Evolutionary conservation across 768 basidiomycete species (phyloP).

Genomic region (Russula sp.): DNA sequence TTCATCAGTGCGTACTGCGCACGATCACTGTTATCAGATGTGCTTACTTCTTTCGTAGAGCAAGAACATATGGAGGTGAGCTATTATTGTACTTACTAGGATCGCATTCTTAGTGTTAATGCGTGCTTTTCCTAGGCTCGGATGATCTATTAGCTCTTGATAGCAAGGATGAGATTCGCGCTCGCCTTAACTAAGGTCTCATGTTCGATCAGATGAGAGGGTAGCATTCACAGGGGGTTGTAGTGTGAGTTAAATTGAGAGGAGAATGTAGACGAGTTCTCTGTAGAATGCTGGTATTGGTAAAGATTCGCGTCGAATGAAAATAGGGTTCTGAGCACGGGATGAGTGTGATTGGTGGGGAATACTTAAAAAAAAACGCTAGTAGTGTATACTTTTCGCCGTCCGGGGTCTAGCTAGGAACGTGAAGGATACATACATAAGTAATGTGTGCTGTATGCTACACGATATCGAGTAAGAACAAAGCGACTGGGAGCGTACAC

Average conservation of each 20-base stretch:
- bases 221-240: no score
- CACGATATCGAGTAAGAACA: no score
- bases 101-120: background rate
- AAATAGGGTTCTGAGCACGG: background rate
- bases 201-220: background rate
- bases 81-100: no score
- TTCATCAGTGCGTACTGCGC: slow-evolving; percentile 55
- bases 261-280: background rate
- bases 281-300: background rate
- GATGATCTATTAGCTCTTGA: background rate
- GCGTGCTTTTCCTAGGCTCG: slow-evolving; percentile 12
- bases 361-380: background rate
- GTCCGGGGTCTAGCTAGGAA: no score
- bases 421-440: no score
- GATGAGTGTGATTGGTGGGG: background rate
- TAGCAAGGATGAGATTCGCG: background rate
- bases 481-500: no score
- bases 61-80: slow-evolving; percentile 52
- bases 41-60: slow-evolving; percentile 35
- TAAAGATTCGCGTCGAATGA: background rate
- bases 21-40: background rate
- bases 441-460: no score
- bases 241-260: background rate
- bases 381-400: no score
- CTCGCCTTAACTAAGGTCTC: slow-evolving; percentile 9